These are phyloP conservation scores for Taphrina sp. DNA, from an alignment of 1,139 yeast genomes.

Conservation along the genomic window DNA sequence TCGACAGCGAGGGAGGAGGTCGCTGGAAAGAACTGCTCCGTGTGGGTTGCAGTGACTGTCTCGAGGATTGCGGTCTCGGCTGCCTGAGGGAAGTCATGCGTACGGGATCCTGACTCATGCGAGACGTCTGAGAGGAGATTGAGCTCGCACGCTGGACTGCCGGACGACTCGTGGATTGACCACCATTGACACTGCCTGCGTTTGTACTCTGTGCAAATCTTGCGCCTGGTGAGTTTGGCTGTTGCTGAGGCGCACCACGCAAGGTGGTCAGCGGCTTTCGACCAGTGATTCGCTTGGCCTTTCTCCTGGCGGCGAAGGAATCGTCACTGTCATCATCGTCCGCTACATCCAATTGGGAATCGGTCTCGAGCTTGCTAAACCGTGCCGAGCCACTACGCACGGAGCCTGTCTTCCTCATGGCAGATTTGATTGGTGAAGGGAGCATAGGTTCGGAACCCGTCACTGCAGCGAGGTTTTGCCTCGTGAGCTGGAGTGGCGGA, in stretches of 20 bases:
- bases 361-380: conserved; percentile 15
- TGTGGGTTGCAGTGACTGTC: not conserved
- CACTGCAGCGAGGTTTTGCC: conserved; percentile 26
- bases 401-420: conserved; percentile 25
- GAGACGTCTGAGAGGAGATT: conserved; percentile 8
- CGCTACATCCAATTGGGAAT: conserved; percentile 27
- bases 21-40: not conserved
- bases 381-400: conserved; percentile 23
- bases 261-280: conserved; percentile 6
- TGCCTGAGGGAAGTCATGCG: conserved; percentile 14
- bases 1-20: conserved; percentile 11
- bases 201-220: not conserved
- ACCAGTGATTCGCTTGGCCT: conserved; percentile 23
- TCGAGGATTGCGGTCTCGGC: not conserved
- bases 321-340: conserved; percentile 28
- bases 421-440: conserved; percentile 23
- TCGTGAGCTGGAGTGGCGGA: conserved; percentile 13
- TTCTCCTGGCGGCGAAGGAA: conserved; percentile 25
- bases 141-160: conserved; percentile 9
- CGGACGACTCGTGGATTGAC: not conserved
- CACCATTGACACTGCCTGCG: conserved; percentile 3
- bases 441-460: conserved; percentile 2
- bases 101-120: conserved; percentile 13
- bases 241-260: too few relatives aligned
- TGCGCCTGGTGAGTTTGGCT: not conserved